Conservation (phyloP, 2,329 filamentous ascomycete genomes). For the Aureobasidium melanogenum region DNA sequence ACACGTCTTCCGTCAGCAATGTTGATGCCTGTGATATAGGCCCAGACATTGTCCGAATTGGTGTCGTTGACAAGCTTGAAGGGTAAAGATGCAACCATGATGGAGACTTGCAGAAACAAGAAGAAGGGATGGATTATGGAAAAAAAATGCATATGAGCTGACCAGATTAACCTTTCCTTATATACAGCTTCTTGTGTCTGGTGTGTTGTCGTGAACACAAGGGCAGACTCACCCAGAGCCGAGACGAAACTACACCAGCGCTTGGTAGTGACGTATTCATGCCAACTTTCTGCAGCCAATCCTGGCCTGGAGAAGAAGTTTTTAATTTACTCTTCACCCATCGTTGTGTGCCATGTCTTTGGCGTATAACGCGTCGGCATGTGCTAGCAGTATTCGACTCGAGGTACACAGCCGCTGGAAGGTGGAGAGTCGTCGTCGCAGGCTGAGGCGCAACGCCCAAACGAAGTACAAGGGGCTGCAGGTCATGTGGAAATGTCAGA, state of each 20-base stretch:
- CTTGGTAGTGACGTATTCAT: slow-evolving; percentile 3
- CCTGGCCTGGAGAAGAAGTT: background rate
- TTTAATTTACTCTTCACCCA: slow-evolving; percentile 3
- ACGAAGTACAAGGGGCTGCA: background rate
- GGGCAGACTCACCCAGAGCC: background rate
- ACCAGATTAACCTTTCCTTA: background rate
- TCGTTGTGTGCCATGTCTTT: background rate
- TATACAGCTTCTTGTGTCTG: slow-evolving; percentile 2
- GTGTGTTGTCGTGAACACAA: background rate
- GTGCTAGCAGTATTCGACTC: background rate
- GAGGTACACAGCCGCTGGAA: background rate
- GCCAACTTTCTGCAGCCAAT: slow-evolving; percentile 10
- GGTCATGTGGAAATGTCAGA: slow-evolving; percentile 8
- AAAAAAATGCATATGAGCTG: background rate
- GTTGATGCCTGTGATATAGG: slow-evolving; percentile 30
- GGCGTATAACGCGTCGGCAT: background rate
- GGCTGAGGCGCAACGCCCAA: background rate
- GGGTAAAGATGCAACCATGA: slow-evolving; percentile 27
- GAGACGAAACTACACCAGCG: background rate
- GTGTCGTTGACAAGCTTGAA: slow-evolving; percentile 28
- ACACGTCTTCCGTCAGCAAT: slow-evolving; percentile 26
- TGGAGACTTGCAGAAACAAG: background rate
- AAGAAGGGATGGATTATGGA: background rate
- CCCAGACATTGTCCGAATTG: slow-evolving; percentile 24
- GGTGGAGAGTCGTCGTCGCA: background rate